Base-by-base conservation (phyloP, 441 rosid species). In the Arabidopsis hybrid region DNA sequence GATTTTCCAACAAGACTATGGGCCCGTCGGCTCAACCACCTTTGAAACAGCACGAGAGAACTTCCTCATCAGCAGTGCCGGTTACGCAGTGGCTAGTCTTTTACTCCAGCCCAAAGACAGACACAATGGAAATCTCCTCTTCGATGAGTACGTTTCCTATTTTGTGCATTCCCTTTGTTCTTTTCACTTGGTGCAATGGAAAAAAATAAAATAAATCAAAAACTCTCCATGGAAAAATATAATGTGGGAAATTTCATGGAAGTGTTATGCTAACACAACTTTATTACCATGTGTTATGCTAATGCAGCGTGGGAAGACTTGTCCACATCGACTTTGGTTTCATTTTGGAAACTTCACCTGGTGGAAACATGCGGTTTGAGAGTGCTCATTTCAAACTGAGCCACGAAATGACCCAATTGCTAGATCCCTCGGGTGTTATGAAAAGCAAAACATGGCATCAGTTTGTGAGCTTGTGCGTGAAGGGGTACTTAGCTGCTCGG, bases 381-480 rank as follows among this genome's bases (percentile, higher is more conserved):
- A 95, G 92, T 73, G 99, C 99, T 17, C 97, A 95, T 82, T 93
- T 95, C 83, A 95, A 95, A 81, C 87, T 95, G 85, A 95, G 99
- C 84, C 98, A 95, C 73, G 98, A 95, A 85, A 95, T 95, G 99
- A 95, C 99, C 51, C 99, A 95, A 61, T 81, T 95, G 52, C 83
- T 95, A 50, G 99, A 95, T 67, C 99, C 99, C 4, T 91, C 98
- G 0, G 98, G 98, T 59, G 88, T 82, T 59, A 91, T 93, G 98
- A 95, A 93, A 82, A 93, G 99, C 67, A 96, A 95, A 43, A 89
- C 92, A 21, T 93, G 99, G 99, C 67, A 78, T 56, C 87, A 79
- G 17, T 95, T 95, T 53, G 94, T 93, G 16, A 86, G 99, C 79
- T 84, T 91, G 84, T 93, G 97, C 49, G 93, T 95, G n/a, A 95